Percentiles rank a stretch among this genome's conserved stretches.
Conservation (phyloP, 495 filamentous ascomycete genomes). For the Lentithecium fluviatile region DNA sequence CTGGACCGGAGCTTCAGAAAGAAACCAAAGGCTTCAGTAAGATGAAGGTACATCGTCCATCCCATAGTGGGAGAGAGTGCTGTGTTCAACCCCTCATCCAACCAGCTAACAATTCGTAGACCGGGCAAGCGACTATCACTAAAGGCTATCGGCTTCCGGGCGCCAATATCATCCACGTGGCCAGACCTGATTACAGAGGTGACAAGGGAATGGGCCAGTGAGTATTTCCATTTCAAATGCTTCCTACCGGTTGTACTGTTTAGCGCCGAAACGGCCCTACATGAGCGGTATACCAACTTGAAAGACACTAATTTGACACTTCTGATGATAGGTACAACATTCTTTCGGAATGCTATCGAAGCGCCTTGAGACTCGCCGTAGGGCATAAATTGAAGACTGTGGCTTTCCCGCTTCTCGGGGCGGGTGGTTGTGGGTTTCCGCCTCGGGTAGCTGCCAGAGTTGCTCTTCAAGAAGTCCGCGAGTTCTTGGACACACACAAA, state of each 20-base stretch:
- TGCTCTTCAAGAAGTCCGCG: slow-evolving; percentile 30
- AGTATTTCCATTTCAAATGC: too few species aligned
- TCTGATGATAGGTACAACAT: not conserved
- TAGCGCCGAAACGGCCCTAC: too few species aligned
- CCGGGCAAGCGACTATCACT: slow-evolving; percentile 5
- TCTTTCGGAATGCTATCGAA: slow-evolving; percentile 30
- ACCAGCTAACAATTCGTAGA: not conserved
- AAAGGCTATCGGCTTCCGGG: slow-evolving; percentile 8
- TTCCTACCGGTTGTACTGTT: too few species aligned
- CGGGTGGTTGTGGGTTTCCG: slow-evolving; percentile 30
- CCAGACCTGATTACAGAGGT: slow-evolving; percentile 15
- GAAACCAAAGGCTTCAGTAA: slow-evolving; percentile 13
- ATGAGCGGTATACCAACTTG: too few species aligned
- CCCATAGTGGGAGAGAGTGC: too few species aligned
- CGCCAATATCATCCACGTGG: slow-evolving; percentile 25
- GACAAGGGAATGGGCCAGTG: not conserved
- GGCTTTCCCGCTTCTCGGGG: slow-evolving; percentile 25
- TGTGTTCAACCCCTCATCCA: not conserved
- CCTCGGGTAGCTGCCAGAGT: slow-evolving; percentile 18
- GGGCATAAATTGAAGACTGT: slow-evolving; percentile 24
- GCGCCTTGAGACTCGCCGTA: slow-evolving; percentile 14
- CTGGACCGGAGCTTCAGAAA: slow-evolving; percentile 21
- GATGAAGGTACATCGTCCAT: slow-evolving; percentile 5
- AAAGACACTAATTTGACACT: too few species aligned
- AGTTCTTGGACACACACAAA: slow-evolving; percentile 20